Base-by-base conservation (phyloP, 2,329 filamentous ascomycete genomes). In the Verticillium nonalfalfae region DNA sequence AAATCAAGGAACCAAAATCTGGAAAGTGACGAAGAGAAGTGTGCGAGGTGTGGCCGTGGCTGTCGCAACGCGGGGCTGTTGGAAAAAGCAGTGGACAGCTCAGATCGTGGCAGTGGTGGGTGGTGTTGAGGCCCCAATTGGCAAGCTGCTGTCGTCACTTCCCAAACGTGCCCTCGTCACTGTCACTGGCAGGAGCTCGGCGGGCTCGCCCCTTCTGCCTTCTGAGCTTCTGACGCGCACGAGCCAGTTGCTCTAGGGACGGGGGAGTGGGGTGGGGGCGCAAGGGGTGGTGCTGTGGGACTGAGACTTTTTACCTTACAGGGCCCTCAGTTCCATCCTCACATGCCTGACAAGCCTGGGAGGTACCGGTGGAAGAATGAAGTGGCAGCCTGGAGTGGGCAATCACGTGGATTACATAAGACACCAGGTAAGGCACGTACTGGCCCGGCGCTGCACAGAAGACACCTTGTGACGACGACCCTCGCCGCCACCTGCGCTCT, bases 131-230 rank as follows among this genome's bases (percentile, higher is more conserved):
- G 58, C 38, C 45, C 62, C 38, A 63, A 58, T 55, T 13, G 45
- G 57, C 57, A 62, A 33, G 59, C 54, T 45, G 57, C 60, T 64
- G 64, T 65, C 64, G 64, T 65, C 64, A 65, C 64, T 63, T 39
- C 45, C 58, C 60, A 58, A 60, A 54, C 36, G n/a, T 50, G 45
- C 45, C n/a, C 45, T 50, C 45, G 45, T 50, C 45, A 50, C 40
- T 50, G 45, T 26, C 26, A 50, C 40, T 57, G 59, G 56, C 33
- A 31, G 36, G 55, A 35, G 31, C 38, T 26, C 26, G 56, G 35
- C 14, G 56, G 31, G 33, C 55, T 33, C 40, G 38, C 57, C 31
- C 57, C 40, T 40, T 39, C 40, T 26, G 26, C 26, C 26, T 31
- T 52, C 39, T 31, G 33, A 31, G 36, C 45, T 54, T 59, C 50